Evolutionary conservation across 129 eudicot species (phyloP), one percentile per base, ranked within the genome.

Genomic region (Flaveria brownii): DNA sequence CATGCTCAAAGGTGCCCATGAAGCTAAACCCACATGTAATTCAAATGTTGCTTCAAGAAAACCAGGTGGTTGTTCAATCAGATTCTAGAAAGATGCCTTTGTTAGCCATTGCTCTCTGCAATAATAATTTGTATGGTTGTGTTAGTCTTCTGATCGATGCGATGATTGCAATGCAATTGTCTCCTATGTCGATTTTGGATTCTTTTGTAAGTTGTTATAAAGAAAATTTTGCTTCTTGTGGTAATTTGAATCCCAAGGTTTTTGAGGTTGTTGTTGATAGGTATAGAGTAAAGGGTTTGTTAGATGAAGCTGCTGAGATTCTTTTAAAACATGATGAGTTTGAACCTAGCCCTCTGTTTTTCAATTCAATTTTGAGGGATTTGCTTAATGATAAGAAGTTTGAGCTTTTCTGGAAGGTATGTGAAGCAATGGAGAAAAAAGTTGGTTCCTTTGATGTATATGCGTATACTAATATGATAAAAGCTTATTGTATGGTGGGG

Each of bases 401-500:
- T 50, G 72, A 73, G 17, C 75, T 78, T 74, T 83, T 83, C 41
- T 78, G 83, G 83, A 63, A 68, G 18, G 80, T 78, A 5, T 67
- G 86, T 61, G 57, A 68, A 46, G 51, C 42, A 0, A 73, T 67
- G 79, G 54, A 20, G 65, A 49, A 60, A 55, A 79, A 49, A 57
- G 55, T 7, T 0, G 66, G 71, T 57, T 23, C 25, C 12, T 78
- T 83, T 57, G 86, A 83, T 78, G 83, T 83, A 13, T 83, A 45
- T 69, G 66, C 13, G 2, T 83, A 83, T 67, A 73, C 83, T 1
- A 51, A 47, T 47, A 78, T 73, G 83, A 78, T 83, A 12, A 78
- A 78, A 60, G 86, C 80, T 78, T 79, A 73, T 78, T 78, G 72
- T 78, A 63, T 83, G 79, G 73, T 68, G 63, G 86, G 86, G 65